These are phyloP conservation scores for Solidago caesia DNA, from an alignment of 129 eudicot species.

Conservation along the genomic window DNA sequence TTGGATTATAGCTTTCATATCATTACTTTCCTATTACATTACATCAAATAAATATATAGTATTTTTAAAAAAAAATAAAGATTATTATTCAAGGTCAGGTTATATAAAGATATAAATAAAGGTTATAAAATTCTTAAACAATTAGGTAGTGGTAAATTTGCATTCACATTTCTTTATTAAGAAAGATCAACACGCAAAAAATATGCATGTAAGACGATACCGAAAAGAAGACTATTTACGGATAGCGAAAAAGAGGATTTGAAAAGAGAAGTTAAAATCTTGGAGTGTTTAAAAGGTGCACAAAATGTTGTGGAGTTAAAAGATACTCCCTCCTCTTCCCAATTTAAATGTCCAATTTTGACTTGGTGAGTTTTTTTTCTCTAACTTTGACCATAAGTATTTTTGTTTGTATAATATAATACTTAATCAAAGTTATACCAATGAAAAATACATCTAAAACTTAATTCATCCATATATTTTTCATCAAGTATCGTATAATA, in stretches of 20 bases:
- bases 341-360: no score
- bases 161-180: conserved; percentile 58
- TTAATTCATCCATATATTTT: no score
- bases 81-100: conserved; percentile 15
- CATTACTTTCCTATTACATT: no score
- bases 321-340: conserved; percentile 9
- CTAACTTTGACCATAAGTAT: no score
- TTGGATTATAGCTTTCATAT: no score
- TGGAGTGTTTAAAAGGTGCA: conserved; percentile 75
- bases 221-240: conserved; percentile 63
- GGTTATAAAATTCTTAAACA: conserved; percentile 50
- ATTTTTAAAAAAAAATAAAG: no score
- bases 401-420: no score
- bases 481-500: no score
- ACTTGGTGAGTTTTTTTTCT: no score
- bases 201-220: conserved; percentile 76
- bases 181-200: conserved; percentile 47
- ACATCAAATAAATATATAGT: no score
- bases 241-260: conserved; percentile 65
- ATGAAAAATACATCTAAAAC: no score
- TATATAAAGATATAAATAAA: conserved; percentile 38
- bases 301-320: conserved; percentile 58
- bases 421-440: no score
- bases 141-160: conserved; percentile 76
- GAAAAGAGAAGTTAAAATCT: conserved; percentile 62